These are phyloP conservation scores for Aspergillus ochraceus DNA, from an alignment of 2,329 filamentous ascomycete genomes.

Conservation along the genomic window DNA sequence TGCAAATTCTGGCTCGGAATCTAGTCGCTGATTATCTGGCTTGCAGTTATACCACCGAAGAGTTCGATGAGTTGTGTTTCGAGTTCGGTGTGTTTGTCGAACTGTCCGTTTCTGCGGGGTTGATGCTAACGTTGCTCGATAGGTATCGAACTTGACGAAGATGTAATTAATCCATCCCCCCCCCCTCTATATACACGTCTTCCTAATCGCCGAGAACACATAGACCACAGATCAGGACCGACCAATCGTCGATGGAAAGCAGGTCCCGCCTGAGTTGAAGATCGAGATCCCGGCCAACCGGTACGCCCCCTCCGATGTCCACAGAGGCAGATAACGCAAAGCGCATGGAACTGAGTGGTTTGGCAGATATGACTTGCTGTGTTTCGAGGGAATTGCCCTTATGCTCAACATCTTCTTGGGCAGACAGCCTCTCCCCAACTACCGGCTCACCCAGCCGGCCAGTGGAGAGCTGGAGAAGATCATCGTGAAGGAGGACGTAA, in stretches of 20 bases:
- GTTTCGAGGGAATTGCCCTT: constrained; percentile 93
- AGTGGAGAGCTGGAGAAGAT: constrained; percentile 76
- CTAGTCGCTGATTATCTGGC: constrained; percentile 8
- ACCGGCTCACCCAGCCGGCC: constrained; percentile 70
- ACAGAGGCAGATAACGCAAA: not conserved
- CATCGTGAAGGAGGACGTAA: constrained; percentile 68
- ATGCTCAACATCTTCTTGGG: constrained; percentile 95
- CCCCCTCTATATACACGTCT: not conserved
- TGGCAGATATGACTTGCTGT: constrained; percentile 78
- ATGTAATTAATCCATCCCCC: constrained; percentile 47
- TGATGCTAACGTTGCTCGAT: constrained; percentile 30
- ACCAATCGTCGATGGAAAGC: constrained; percentile 72
- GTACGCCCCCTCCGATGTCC: constrained; percentile 50
- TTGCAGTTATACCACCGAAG: constrained; percentile 78
- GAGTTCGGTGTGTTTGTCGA: constrained; percentile 70
- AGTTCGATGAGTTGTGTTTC: constrained; percentile 97
- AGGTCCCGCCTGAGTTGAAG: constrained; percentile 90
- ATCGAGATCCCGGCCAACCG: constrained; percentile 97
- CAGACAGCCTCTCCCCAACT: constrained; percentile 74
- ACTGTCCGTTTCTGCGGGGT: constrained; percentile 21
- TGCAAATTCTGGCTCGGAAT: constrained; percentile 8
- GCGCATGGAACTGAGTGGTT: constrained; percentile 21
- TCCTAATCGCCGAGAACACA: constrained; percentile 2
- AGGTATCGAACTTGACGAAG: constrained; percentile 93
- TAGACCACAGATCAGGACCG: constrained; percentile 71